These are phyloP conservation scores for Monilinia fructigena DNA, from an alignment of 2,329 filamentous ascomycete species.

Conservation along the genomic window DNA sequence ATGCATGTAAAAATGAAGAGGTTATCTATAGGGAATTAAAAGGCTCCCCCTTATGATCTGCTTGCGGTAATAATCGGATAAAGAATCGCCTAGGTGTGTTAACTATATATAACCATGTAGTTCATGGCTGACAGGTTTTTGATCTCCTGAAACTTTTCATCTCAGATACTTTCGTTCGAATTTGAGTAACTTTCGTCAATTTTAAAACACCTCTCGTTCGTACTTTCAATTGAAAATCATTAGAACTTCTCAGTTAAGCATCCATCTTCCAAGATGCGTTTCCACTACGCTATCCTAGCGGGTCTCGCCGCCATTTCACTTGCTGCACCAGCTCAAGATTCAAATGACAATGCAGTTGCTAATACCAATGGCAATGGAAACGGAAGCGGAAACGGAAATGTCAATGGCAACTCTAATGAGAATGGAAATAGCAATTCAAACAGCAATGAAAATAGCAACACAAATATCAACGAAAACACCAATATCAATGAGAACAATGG, in stretches of 20 bases:
- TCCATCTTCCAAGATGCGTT: constrained; percentile 10
- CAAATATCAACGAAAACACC: constrained; percentile 8
- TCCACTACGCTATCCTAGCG: constrained; percentile 12
- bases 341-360: background rate
- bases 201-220: constrained; percentile 7
- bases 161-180: constrained; percentile 11
- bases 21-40: background rate
- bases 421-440: constrained; percentile 7
- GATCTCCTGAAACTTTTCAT: constrained; percentile 15
- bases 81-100: background rate
- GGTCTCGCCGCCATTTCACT: constrained; percentile 15
- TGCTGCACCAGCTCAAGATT: constrained; percentile 8
- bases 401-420: background rate
- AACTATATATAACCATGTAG: constrained; percentile 21
- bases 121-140: background rate
- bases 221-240: background rate
- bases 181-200: background rate
- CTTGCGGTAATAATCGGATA: constrained; percentile 15
- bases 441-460: constrained; percentile 1
- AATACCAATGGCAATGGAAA: constrained; percentile 5
- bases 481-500: constrained; percentile 2
- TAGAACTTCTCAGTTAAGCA: background rate
- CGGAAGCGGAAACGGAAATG: background rate
- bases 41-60: background rate
- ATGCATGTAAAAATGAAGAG: background rate